These are phyloP conservation scores for Colletotrichum orbiculare DNA, from an alignment of 2,329 filamentous ascomycete species.

Conservation along the genomic window DNA sequence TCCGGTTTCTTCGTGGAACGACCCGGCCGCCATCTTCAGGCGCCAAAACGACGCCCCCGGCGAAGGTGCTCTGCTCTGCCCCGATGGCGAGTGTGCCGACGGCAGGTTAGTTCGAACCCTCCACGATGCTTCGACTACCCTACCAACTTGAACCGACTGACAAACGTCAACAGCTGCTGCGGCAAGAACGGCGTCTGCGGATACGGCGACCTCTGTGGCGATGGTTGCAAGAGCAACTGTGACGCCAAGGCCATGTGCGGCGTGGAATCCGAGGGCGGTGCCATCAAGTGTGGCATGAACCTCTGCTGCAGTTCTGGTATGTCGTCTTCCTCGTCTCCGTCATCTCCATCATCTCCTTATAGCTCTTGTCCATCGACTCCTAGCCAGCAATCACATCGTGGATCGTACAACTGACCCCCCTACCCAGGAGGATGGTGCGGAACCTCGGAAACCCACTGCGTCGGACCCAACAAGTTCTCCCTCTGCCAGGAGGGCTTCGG, in stretches of 20 bases:
- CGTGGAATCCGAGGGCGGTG: constrained; percentile 35
- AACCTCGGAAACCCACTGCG: constrained; percentile 39
- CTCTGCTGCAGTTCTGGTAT: constrained; percentile 41
- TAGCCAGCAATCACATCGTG: too few relatives aligned
- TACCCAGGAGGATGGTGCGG: constrained; percentile 41
- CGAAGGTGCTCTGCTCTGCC: too few relatives aligned
- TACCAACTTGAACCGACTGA: too few relatives aligned
- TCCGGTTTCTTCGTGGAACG: too few relatives aligned
- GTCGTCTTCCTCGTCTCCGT: background rate
- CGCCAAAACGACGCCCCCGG: too few relatives aligned
- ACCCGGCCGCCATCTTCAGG: too few relatives aligned
- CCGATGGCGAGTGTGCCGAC: too few relatives aligned
- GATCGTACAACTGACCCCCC: too few relatives aligned
- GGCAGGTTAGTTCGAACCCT: too few relatives aligned
- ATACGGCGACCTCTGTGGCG: background rate
- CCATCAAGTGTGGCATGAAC: constrained; percentile 42
- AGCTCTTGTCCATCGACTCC: too few relatives aligned
- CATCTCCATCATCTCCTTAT: too few relatives aligned
- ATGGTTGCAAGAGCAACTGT: constrained; percentile 24
- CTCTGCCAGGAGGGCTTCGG: constrained; percentile 51
- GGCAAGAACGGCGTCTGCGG: background rate
- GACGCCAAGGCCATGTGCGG: constrained; percentile 48
- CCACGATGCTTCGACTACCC: too few relatives aligned
- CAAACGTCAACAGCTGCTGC: background rate
- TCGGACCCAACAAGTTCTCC: constrained; percentile 36